phyloP scores from a whole-genome alignment of 2,329 filamentous ascomycete genomes.

The Diplodia scrobiculata region DNA sequence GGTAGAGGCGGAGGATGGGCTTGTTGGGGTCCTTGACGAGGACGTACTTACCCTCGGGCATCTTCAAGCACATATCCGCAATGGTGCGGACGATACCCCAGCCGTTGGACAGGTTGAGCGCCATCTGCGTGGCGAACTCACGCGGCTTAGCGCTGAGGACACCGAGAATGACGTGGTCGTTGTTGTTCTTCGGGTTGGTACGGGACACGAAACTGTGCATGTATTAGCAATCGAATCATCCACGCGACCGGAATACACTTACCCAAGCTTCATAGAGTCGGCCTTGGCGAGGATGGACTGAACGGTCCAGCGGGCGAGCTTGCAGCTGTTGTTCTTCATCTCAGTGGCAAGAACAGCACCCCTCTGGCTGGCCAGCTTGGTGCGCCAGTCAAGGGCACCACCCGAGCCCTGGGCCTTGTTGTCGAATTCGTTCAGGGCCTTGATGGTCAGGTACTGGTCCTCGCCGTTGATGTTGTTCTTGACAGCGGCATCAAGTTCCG shows the following conservation, averaged over 20 bases:
- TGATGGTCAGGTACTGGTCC: conserved; percentile 87
- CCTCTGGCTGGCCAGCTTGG: conserved; percentile 89
- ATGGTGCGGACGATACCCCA: conserved; percentile 99
- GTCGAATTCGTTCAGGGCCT: conserved; percentile 98
- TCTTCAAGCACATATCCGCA: conserved; percentile 84
- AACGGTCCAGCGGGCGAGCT: conserved; percentile 95
- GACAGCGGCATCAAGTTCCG: conserved; percentile 91
- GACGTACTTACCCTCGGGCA: conserved; percentile 78
- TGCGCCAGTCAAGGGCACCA: conserved; percentile 93
- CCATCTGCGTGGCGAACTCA: conserved; percentile 98
- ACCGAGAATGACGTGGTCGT: conserved; percentile 92
- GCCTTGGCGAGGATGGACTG: conserved; percentile 96
- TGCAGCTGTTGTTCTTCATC: conserved; percentile 99
- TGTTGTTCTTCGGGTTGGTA: conserved; percentile 85
- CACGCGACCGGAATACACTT: conserved; percentile 45
- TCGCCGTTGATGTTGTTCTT: conserved; percentile 93
- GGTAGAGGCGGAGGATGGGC: conserved; percentile 87
- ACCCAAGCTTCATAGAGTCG: conserved; percentile 99
- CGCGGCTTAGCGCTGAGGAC: conserved; percentile 97
- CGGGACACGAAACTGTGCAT: conserved; percentile 82
- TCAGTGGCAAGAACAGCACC: conserved; percentile 97
- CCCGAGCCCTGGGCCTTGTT: conserved; percentile 95
- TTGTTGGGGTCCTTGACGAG: conserved; percentile 92
- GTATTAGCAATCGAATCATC: conserved; percentile 35
- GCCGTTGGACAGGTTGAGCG: conserved; percentile 91